Evolutionary conservation across 192 early-diverging fungal species (phyloP), one percentile per base, ranked within the genome.

Genomic region (Dissophora ornata): DNA sequence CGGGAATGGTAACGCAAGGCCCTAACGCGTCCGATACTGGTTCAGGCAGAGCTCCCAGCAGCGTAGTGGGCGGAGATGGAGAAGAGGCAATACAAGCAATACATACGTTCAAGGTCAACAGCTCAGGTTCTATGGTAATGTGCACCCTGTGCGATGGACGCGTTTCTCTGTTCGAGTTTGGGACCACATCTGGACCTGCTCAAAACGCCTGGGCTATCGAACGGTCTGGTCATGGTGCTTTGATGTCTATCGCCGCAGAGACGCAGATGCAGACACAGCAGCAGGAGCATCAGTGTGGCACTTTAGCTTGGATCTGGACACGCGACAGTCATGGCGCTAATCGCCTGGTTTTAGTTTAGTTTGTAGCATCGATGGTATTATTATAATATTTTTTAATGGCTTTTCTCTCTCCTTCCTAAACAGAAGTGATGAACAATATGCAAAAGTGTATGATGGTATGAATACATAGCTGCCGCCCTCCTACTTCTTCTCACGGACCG

Each of bases 111-210:
- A 75, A 67, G 22, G 8, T 61, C n/a, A 60, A 38, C 21, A 54
- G 18, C 15, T 66, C 62, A 1, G 71, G 71, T 5, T 66, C 71
- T 0, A 55, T 60, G 51, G 15, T 75, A 33, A 75, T 75, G 57
- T 75, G 71, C 28, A 75, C 63, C 12, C 50, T 75, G 28, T 75
- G 63, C 22, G 41, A 66, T 38, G 71, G 71, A 13, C 57, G 57
- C 10, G 63, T 67, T 11, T 48, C 71, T 12, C 24, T 75, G 42
- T 40, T 75, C 29, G 71, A 75, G 41, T 67, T 75, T 60, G 57
- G 57, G 11, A 16, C 9, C 1, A 3, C 24, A n/a, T n/a, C n/a
- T n/a, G n/a, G n/a, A n/a, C n/a, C n/a, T n/a, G n/a, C n/a, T n/a
- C n/a, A n/a, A n/a, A n/a, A n/a, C n/a, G n/a, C n/a, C n/a, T n/a